phyloP scores from a whole-genome alignment of 2,329 filamentous ascomycete genomes.

The Epichloe coenophiala region DNA sequence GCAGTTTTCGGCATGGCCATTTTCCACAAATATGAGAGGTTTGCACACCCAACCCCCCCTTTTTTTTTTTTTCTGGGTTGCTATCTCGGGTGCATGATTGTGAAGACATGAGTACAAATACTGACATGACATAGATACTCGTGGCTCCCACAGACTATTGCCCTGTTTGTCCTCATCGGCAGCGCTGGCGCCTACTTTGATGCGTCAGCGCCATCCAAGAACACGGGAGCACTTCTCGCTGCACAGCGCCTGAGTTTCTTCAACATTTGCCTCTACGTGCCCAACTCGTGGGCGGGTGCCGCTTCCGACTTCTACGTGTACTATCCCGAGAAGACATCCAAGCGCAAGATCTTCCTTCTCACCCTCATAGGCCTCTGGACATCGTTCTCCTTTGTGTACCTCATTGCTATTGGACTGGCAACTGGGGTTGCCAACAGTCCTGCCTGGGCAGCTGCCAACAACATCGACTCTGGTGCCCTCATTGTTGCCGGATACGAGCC shows the following conservation, averaged over 20 bases:
- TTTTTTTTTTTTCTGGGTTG: too few species aligned
- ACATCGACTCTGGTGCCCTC: constrained; percentile 39
- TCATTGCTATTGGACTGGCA: constrained; percentile 38
- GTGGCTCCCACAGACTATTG: constrained; percentile 55
- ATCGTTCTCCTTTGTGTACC: constrained; percentile 57
- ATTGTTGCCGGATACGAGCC: constrained; percentile 41
- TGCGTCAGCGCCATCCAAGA: constrained; percentile 50
- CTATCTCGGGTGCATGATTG: background rate
- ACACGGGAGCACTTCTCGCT: constrained; percentile 50
- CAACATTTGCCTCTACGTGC: constrained; percentile 46
- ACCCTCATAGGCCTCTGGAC: constrained; percentile 54
- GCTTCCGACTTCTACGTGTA: constrained; percentile 74
- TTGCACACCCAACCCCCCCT: background rate
- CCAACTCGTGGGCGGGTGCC: constrained; percentile 50
- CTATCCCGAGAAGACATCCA: constrained; percentile 48
- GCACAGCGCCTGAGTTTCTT: constrained; percentile 50
- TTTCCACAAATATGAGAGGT: constrained; percentile 60
- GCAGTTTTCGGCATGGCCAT: constrained; percentile 40
- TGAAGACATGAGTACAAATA: background rate
- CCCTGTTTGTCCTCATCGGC: constrained; percentile 60
- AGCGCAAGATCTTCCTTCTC: constrained; percentile 51
- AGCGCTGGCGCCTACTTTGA: constrained; percentile 45
- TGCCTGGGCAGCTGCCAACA: constrained; percentile 37
- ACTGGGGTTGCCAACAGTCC: constrained; percentile 35
- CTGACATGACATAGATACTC: constrained; percentile 12